Evolutionary conservation across 1,284 basidiomycete genomes (phyloP).

Genomic region (Melanopsichium pennsylvanicum): DNA sequence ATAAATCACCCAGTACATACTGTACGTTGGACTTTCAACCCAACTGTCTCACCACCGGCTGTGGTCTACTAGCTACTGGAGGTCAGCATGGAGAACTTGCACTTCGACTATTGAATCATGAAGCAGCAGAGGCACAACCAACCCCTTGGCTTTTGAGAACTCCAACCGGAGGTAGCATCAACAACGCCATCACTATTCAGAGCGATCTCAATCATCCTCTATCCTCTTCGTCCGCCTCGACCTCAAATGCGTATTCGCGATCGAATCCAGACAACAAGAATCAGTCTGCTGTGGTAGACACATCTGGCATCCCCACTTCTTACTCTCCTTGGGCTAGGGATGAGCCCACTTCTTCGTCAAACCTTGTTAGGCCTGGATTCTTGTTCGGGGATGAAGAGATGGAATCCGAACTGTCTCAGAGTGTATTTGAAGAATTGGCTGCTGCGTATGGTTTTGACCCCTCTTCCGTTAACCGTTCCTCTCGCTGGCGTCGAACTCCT

Average conservation of each 20-base stretch:
- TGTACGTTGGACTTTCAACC: conserved; percentile 76
- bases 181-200: conserved; percentile 75
- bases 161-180: conserved; percentile 75
- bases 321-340: conserved; percentile 29
- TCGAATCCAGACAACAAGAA: conserved; percentile 25
- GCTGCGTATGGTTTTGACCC: conserved; percentile 42
- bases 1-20: conserved; percentile 69
- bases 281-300: conserved; percentile 12
- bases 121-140: conserved; percentile 31
- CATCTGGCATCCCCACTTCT: not conserved
- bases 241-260: not conserved
- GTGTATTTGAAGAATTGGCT: conserved; percentile 40
- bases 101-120: conserved; percentile 72
- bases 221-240: not conserved
- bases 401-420: conserved; percentile 36
- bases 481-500: conserved; percentile 17
- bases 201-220: conserved; percentile 22
- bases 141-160: conserved; percentile 67
- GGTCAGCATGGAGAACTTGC: conserved; percentile 83
- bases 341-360: conserved; percentile 14
- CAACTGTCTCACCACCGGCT: conserved; percentile 69
- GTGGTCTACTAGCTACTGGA: conserved; percentile 78
- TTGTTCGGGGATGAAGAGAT: conserved; percentile 41
- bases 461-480: conserved; percentile 21
- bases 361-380: conserved; percentile 20